A percentile compares a stretch with the other conserved stretches of the same genome.
Evolutionary conservation across 495 filamentous ascomycete species (phyloP).

Genomic region (Xanthoparmelia taractica): DNA sequence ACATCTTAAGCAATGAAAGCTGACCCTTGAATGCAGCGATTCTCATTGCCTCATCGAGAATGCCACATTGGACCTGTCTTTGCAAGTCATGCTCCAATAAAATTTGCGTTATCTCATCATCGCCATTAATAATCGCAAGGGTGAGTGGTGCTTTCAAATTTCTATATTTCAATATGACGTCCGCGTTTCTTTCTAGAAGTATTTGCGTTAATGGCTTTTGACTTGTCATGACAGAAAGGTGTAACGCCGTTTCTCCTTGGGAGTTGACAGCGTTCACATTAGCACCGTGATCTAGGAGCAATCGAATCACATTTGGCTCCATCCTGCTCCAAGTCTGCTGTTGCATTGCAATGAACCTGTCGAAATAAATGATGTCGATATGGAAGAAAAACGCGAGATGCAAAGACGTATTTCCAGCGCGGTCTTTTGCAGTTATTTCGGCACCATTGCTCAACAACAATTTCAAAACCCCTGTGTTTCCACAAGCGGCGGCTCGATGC

Average conservation of each 20-base stretch:
- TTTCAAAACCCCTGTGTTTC: background rate
- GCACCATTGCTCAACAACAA: background rate
- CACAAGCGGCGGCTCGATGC: background rate
- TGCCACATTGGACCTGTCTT: background rate
- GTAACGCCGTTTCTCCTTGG: background rate
- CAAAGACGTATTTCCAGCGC: background rate
- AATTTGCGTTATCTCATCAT: background rate
- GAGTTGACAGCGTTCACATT: background rate
- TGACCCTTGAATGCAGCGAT: background rate
- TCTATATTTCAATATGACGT: background rate
- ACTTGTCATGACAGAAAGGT: background rate
- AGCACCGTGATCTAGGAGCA: background rate
- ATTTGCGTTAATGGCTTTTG: background rate
- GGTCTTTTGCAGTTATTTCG: background rate
- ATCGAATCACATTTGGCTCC: no score
- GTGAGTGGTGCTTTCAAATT: background rate
- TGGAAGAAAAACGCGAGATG: background rate
- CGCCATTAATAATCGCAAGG: background rate
- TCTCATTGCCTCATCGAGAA: background rate
- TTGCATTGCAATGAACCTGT: background rate
- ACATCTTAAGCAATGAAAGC: background rate
- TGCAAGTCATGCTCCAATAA: background rate
- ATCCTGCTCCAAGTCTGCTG: background rate
- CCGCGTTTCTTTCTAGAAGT: background rate
- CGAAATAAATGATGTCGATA: background rate